Evolutionary conservation across 768 basidiomycete species (phyloP), one percentile per base, ranked within the genome.

Genomic region (Auriscalpium vulgare): DNA sequence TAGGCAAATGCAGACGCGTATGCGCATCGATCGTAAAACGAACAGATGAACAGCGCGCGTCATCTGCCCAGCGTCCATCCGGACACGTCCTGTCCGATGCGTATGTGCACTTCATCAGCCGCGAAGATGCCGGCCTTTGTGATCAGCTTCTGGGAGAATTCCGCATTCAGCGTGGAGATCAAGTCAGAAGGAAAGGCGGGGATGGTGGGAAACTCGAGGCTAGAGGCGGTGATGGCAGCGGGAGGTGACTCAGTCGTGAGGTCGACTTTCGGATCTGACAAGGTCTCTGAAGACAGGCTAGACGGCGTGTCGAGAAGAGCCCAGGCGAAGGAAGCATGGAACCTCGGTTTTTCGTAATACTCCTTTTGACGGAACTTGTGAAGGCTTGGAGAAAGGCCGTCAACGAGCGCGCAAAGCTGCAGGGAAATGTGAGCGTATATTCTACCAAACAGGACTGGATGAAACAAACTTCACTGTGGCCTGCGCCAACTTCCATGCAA

Each of bases 251-350:
- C n/a, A 3, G 10, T 14, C 17, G 9, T 16, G 21, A 14, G 7
- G 11, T 38, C 40, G 21, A 14, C 7, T 45, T 59, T 61, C 17
- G 58, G 44, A 55, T 37, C 14, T 48, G 51, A 48, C 29, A 46
- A 45, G 37, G 58, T 23, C 2, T 9, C 10, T 4, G 19, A n/a
- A 10, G 52, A 14, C 1, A 38, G 14, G 3, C 5, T 35, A 5
- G 54, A 10, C 3, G 51, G 53, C 17, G 59, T 58, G 37, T 80
- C 74, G 50, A 91, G 78, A 46, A 92, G 75, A 13, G 85, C 83
- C 94, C 95, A 97, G 10, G 84, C 91, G 54, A 97, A 83, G 2
- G 92, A 95, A 11, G 88, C 79, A 66, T 97, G 95, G 65, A 94
- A 97, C 47, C 85, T 81, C 17, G 95, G 92, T 35, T 81, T 72